A percentile compares a stretch with the other conserved stretches of the same genome.
phyloP scores from a whole-genome alignment of 2,329 filamentous ascomycete genomes.

The Geosmithia morbida region DNA sequence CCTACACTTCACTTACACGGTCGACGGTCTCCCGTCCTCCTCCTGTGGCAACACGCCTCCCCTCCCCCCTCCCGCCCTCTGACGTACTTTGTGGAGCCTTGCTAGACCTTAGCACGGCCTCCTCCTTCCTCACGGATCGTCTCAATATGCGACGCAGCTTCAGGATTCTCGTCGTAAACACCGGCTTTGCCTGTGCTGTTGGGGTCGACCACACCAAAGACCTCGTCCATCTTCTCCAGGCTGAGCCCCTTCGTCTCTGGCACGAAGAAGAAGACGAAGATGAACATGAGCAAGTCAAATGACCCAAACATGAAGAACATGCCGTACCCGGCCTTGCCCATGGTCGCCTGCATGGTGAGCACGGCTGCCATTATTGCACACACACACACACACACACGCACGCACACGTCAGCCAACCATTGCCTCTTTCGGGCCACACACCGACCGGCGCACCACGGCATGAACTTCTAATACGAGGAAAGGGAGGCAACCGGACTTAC shows the following conservation, averaged over 20 bases:
- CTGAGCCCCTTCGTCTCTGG: slow-evolving; percentile 56
- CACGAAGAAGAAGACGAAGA: slow-evolving; percentile 53
- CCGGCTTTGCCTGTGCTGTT: slow-evolving; percentile 15
- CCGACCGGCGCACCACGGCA: neutral
- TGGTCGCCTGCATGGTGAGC: slow-evolving; percentile 49
- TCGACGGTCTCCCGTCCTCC: too few relatives aligned
- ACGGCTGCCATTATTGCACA: slow-evolving; percentile 22
- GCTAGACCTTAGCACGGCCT: neutral
- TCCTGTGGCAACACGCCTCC: neutral
- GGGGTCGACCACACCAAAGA: slow-evolving; percentile 43
- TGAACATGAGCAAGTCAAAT: slow-evolving; percentile 50
- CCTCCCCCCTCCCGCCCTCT: neutral
- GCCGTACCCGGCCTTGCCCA: slow-evolving; percentile 29
- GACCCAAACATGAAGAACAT: slow-evolving; percentile 56
- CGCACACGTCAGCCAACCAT: neutral
- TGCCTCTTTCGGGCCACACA: neutral
- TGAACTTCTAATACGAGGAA: neutral
- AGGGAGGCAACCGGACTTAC: slow-evolving; percentile 8
- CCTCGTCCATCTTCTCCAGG: slow-evolving; percentile 51
- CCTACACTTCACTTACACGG: too few relatives aligned
- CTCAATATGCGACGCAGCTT: slow-evolving; percentile 6
- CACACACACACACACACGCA: neutral
- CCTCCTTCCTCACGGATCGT: slow-evolving; percentile 1
- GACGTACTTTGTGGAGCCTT: neutral
- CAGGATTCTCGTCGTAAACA: slow-evolving; percentile 13